phyloP scores from a whole-genome alignment of 768 basidiomycete genomes.

The Termitomyces sp. region DNA sequence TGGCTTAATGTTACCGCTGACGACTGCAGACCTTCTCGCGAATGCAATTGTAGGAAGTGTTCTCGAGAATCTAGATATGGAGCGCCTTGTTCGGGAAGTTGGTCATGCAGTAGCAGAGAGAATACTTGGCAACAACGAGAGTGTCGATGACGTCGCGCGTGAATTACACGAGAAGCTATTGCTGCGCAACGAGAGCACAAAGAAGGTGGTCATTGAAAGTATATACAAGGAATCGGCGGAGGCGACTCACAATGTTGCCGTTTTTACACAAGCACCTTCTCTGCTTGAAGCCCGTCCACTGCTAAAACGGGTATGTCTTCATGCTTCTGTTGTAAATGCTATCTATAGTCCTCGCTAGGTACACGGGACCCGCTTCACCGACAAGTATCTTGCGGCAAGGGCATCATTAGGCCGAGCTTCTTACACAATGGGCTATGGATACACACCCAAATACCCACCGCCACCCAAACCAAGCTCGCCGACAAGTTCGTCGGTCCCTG shows the following conservation, averaged over 20 bases:
- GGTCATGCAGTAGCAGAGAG: conserved; percentile 90
- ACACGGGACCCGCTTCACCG: conserved; percentile 92
- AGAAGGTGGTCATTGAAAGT: conserved; percentile 93
- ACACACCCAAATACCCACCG: conserved; percentile 38
- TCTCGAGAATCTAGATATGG: conserved; percentile 98
- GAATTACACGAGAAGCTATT: conserved; percentile 90
- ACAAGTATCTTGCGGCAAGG: conserved; percentile 84
- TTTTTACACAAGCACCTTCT: conserved; percentile 71
- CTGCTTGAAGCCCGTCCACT: conserved; percentile 70
- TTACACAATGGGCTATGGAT: conserved; percentile 47
- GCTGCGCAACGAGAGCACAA: conserved; percentile 92
- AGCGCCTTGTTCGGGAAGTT: conserved; percentile 90
- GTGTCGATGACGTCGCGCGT: conserved; percentile 92
- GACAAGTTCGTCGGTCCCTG: conserved; percentile 29
- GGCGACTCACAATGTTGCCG: conserved; percentile 82
- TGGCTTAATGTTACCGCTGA: conserved; percentile 92
- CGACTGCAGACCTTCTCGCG: conserved; percentile 89
- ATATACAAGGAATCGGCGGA: conserved; percentile 93
- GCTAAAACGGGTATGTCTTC: conserved; percentile 64
- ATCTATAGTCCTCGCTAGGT: conserved; percentile 45
- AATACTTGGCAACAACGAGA: conserved; percentile 89
- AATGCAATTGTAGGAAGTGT: conserved; percentile 97
- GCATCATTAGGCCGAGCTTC: conserved; percentile 50
- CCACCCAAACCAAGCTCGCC: conserved; percentile 37
- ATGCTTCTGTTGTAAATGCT: conserved; percentile 2